These are phyloP conservation scores for Collybiopsis confluens DNA, from an alignment of 768 basidiomycete genomes.

Conservation along the genomic window DNA sequence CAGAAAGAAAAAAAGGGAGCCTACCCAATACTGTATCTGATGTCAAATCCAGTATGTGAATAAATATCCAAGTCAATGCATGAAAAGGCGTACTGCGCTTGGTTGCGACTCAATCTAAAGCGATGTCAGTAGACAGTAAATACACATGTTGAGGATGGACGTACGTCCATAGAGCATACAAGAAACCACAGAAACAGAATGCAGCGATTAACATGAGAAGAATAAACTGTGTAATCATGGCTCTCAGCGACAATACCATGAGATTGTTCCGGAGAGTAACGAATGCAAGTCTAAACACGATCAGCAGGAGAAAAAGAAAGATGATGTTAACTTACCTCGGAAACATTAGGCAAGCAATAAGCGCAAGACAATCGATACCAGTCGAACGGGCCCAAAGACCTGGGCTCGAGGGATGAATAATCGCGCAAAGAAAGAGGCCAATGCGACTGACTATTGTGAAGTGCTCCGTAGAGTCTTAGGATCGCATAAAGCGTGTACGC, in stretches of 20 bases:
- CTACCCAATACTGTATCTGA: constrained; percentile 27
- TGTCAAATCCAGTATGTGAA: background rate
- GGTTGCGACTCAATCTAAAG: constrained; percentile 58
- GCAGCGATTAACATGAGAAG: constrained; percentile 80
- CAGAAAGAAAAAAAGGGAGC: background rate
- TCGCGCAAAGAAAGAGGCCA: background rate
- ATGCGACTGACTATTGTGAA: constrained; percentile 48
- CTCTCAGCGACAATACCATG: constrained; percentile 78
- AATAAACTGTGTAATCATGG: constrained; percentile 90
- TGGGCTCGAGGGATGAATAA: constrained; percentile 20
- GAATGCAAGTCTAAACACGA: constrained; percentile 71
- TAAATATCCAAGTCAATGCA: background rate
- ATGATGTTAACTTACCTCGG: constrained; percentile 50
- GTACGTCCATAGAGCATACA: constrained; percentile 92
- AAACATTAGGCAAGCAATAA: constrained; percentile 89
- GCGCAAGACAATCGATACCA: constrained; percentile 79
- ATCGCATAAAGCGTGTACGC: constrained; percentile 72
- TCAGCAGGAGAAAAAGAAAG: background rate
- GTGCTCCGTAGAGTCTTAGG: constrained; percentile 79
- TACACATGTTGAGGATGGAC: constrained; percentile 25
- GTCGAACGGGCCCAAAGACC: constrained; percentile 62
- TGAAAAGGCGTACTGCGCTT: constrained; percentile 42
- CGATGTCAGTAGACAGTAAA: background rate
- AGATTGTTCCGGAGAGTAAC: constrained; percentile 81
- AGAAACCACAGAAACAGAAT: constrained; percentile 89